These are phyloP conservation scores for Perilla frutescens DNA, from an alignment of 257 asterid genomes.

Conservation along the genomic window DNA sequence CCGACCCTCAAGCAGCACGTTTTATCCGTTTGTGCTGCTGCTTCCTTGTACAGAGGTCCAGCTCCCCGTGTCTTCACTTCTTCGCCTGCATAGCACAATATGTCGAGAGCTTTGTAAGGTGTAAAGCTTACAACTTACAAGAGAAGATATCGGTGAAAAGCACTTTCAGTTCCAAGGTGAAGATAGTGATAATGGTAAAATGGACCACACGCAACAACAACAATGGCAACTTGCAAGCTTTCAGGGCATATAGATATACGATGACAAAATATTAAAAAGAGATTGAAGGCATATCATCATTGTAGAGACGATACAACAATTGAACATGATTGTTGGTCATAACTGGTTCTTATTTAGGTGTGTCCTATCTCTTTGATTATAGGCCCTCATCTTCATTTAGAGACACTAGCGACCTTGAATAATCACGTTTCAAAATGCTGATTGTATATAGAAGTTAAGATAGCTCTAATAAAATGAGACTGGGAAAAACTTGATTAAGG, in stretches of 20 bases:
- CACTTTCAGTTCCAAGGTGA: too few species aligned
- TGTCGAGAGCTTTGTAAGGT: neutral
- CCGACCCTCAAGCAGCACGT: slow-evolving; percentile 27
- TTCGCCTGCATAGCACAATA: slow-evolving; percentile 52
- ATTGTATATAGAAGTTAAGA: neutral
- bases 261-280: neutral
- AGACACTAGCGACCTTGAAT: too few species aligned
- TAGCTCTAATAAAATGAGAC: neutral
- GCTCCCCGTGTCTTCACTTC: slow-evolving; percentile 41
- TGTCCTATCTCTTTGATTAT: too few species aligned
- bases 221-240: neutral
- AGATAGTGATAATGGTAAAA: neutral
- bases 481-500: neutral
- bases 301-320: neutral
- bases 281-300: neutral
- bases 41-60: slow-evolving; percentile 22
- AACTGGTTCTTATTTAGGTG: neutral
- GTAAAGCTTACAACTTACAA: neutral
- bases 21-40: slow-evolving; percentile 29
- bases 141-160: neutral
- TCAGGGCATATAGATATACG: too few species aligned
- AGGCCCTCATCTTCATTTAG: too few species aligned
- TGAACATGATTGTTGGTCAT: neutral
- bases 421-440: neutral
- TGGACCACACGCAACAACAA: too few species aligned